Evolutionary conservation across 148 eudicot genomes (phyloP), one percentile per base, ranked within the genome.

Genomic region (Fallopia convolvulus): DNA sequence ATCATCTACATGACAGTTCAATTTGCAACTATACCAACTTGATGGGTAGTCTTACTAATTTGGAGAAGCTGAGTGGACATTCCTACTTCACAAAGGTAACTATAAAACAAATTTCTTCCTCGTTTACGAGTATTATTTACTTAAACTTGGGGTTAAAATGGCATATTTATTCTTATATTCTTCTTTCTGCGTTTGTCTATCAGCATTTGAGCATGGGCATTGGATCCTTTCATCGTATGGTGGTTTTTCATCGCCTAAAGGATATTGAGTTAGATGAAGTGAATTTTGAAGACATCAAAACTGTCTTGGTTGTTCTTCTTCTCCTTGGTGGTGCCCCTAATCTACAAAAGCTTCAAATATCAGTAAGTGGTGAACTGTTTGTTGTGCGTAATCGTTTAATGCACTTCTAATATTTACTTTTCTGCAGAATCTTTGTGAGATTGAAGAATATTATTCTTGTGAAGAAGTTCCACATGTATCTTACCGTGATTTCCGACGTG

Each of bases 121-220:
- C 39, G 11, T 58, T 58, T 44, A 44, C 10, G 10, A 44, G 32
- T 21, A 11, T 18, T 26, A 26, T 26, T 53, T 2, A 36, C 23
- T n/a, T 53, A 15, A 2, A 17, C 39, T 3, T 36, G 39, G 39
- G 39, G 39, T 36, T 36, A 36, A 4, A 36, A 36, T 36, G 39
- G 39, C 39, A 36, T 36, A 1, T 36, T 44, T 44, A 2, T 44
- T 44, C 47, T 44, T 44, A 44, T 44, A 44, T 44, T 11, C 47
- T 76, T 30, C 49, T 42, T 20, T 53, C 40, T 4, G 47, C 39
- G 77, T 1, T 7, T 26, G 13, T 53, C 33, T 75, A 49, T 9
- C 84, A 91, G 98, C 89, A 88, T 84, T 75, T 94, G 80, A 94
- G 97, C 80, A 85, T 90, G 75, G 97, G 94, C 74, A 89, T 83